Conservation (phyloP, 495 filamentous ascomycete species). For the Hyaloscypha finlandica region DNA sequence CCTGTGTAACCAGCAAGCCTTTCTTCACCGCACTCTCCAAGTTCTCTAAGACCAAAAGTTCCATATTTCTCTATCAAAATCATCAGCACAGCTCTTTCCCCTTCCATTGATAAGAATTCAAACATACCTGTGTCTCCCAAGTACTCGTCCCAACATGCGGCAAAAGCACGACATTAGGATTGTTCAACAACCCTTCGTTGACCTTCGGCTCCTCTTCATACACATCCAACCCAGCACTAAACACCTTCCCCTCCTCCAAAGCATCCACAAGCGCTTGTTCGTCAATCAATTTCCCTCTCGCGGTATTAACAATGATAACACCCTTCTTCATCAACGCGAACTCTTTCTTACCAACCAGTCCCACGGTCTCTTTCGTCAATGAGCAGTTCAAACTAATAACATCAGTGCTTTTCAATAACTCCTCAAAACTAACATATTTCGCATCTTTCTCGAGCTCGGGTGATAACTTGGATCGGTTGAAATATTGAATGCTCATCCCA, state of each 20-base stretch:
- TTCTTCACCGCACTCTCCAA: slow-evolving; percentile 63
- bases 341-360: slow-evolving; percentile 67
- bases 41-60: slow-evolving; percentile 70
- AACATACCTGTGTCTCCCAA: slow-evolving; percentile 59
- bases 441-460: slow-evolving; percentile 60
- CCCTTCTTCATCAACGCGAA: slow-evolving; percentile 73
- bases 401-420: slow-evolving; percentile 65
- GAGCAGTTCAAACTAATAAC: slow-evolving; percentile 69
- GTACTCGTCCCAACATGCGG: slow-evolving; percentile 74
- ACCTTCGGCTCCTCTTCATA: slow-evolving; percentile 69
- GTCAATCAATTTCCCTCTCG: slow-evolving; percentile 74
- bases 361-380: slow-evolving; percentile 56
- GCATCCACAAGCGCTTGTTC: slow-evolving; percentile 65
- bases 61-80: slow-evolving; percentile 64
- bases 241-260: slow-evolving; percentile 60
- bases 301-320: slow-evolving; percentile 79
- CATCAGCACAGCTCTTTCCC: not conserved
- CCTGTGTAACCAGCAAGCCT: slow-evolving; percentile 65
- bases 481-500: slow-evolving; percentile 69
- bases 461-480: slow-evolving; percentile 57
- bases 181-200: slow-evolving; percentile 61
- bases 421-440: slow-evolving; percentile 69
- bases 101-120: slow-evolving; percentile 45
- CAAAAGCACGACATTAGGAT: slow-evolving; percentile 64
- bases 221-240: slow-evolving; percentile 64